These are phyloP conservation scores for Gamsiella multidivaricata DNA, from an alignment of 192 early-diverging fungal species.

Conservation along the genomic window DNA sequence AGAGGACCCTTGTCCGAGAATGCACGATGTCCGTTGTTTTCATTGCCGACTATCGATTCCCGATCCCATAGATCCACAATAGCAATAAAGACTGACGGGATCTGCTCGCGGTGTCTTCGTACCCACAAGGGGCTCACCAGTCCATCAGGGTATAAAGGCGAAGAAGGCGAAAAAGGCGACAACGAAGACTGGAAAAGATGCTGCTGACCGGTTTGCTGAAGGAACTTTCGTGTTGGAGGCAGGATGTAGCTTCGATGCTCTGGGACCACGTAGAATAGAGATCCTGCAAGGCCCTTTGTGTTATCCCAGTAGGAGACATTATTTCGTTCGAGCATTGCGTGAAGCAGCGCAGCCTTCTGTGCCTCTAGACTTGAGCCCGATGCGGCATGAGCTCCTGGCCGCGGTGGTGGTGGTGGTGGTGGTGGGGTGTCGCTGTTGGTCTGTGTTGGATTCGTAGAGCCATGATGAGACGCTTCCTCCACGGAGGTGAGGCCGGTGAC, in stretches of 20 bases:
- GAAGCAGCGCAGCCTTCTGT: conserved; percentile 48
- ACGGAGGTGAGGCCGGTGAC: conserved; percentile 58
- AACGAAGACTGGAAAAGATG: conserved; percentile 58
- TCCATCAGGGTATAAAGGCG: conserved; percentile 86
- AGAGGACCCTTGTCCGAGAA: conserved; percentile 51
- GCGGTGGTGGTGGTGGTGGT: conserved; percentile 30
- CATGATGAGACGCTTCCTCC: conserved; percentile 43
- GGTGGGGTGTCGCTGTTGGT: conserved; percentile 12
- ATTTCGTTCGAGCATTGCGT: conserved; percentile 50
- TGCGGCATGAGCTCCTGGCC: conserved; percentile 17
- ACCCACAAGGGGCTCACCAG: conserved; percentile 81
- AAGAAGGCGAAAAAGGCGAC: conserved; percentile 74
- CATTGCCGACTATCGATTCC: conserved; percentile 17
- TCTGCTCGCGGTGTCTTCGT: conserved; percentile 66
- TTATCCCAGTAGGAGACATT: conserved; percentile 40
- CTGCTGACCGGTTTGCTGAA: conserved; percentile 35
- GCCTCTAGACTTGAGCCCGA: conserved; percentile 19
- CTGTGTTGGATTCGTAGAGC: conserved; percentile 5
- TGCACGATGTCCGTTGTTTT: conserved; percentile 7
- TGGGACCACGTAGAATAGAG: conserved; percentile 39
- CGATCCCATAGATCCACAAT: conserved; percentile 77
- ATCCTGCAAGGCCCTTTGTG: conserved; percentile 37
- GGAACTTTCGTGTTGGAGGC: conserved; percentile 43
- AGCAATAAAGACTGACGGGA: conserved; percentile 75
- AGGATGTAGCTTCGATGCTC: conserved; percentile 39